A percentile compares a stretch with the other conserved stretches of the same genome.
Conservation (phyloP, 108 stramenopile species). For the Nitzschia sp. region DNA sequence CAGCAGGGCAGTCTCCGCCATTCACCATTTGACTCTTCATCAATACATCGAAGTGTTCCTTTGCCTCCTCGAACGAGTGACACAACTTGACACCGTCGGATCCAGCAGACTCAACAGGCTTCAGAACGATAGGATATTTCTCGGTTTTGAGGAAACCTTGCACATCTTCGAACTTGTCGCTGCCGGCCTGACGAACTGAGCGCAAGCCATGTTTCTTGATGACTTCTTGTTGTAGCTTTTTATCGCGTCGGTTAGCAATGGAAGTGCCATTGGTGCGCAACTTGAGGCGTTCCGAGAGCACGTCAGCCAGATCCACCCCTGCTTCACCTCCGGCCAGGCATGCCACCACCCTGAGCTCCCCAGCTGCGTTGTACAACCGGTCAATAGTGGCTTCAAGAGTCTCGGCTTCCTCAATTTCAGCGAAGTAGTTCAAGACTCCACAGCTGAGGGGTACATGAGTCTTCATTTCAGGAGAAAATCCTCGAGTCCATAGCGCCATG, state of each 20-base stretch:
- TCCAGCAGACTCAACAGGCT: conserved; percentile 91
- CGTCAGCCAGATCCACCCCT: conserved; percentile 82
- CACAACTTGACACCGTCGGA: conserved; percentile 94
- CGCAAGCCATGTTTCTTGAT: conserved; percentile 74
- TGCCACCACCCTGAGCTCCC: conserved; percentile 63
- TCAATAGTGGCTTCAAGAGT: conserved; percentile 51
- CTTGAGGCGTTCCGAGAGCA: conserved; percentile 69
- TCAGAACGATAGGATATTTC: conserved; percentile 86
- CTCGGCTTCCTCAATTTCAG: conserved; percentile 56
- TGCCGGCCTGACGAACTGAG: conserved; percentile 79
- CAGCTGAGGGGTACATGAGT: conserved; percentile 69
- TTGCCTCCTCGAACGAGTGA: conserved; percentile 83
- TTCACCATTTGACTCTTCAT: conserved; percentile 84
- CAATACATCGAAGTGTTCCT: conserved; percentile 84
- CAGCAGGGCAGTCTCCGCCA: conserved; percentile 45
- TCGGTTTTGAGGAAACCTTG: conserved; percentile 73
- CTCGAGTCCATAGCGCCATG: conserved; percentile 73
- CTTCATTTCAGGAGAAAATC: conserved; percentile 73
- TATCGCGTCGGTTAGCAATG: conserved; percentile 85
- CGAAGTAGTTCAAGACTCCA: conserved; percentile 47
- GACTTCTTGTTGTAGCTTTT: conserved; percentile 90
- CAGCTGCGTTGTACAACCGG: conserved; percentile 56
- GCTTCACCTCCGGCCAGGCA: conserved; percentile 82
- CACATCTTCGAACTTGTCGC: conserved; percentile 68
- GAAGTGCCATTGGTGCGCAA: conserved; percentile 82